Conservation (phyloP, 1,284 basidiomycete species). For the Apiotrichum gamsii region DNA sequence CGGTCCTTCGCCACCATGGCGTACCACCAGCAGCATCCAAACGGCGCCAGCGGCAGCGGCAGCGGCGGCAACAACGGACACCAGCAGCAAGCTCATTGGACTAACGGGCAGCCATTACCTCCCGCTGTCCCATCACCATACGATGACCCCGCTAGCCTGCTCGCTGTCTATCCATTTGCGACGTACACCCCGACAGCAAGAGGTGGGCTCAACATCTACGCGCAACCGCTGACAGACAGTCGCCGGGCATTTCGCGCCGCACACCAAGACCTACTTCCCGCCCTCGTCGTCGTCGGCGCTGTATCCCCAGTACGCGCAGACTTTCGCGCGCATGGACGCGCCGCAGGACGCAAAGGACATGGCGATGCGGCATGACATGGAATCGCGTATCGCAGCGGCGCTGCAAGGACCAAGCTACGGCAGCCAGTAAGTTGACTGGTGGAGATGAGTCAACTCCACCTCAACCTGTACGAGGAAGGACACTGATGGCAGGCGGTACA, state of each 20-base stretch:
- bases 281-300: conserved; percentile 20
- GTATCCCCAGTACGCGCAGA: conserved; percentile 33
- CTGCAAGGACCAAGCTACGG: conserved; percentile 8
- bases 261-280: conserved; percentile 34
- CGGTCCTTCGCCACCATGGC: background rate
- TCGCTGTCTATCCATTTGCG: conserved; percentile 43
- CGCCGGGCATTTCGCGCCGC: conserved; percentile 43
- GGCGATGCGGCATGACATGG: conserved; percentile 13
- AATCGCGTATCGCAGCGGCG: background rate
- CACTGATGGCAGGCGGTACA: background rate
- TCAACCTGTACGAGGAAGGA: background rate
- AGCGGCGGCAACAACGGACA: background rate
- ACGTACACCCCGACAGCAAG: conserved; percentile 43
- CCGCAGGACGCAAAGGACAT: conserved; percentile 29
- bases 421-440: conserved; percentile 4
- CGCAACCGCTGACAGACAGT: conserved; percentile 22
- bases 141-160: conserved; percentile 32
- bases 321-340: conserved; percentile 27
- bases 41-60: background rate
- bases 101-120: background rate
- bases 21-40: background rate
- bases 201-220: conserved; percentile 30
- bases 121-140: conserved; percentile 9
- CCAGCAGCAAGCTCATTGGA: background rate
- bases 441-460: background rate